Conservation (phyloP, 2,329 filamentous ascomycete species). For the Phoma sp. region DNA sequence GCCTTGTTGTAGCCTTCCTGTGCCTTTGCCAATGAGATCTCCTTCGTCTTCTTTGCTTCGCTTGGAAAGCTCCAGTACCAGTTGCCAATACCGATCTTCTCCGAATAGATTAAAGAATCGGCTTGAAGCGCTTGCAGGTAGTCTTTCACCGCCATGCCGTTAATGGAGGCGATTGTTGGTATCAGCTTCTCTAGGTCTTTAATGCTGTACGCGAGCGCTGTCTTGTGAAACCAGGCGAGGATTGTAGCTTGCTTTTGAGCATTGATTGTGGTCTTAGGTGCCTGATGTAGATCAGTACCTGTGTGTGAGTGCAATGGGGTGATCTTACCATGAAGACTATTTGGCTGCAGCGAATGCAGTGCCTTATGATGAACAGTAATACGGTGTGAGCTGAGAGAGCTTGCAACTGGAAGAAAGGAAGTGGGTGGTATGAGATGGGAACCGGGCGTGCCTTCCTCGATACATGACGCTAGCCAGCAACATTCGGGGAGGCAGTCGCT, state of each 20-base stretch:
- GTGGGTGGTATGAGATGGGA: not conserved
- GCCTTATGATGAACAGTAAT: not conserved
- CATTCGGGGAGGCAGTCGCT: constrained; percentile 19
- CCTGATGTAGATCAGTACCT: constrained; percentile 38
- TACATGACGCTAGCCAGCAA: constrained; percentile 10
- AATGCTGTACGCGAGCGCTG: constrained; percentile 68
- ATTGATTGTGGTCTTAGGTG: constrained; percentile 65
- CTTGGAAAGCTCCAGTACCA: constrained; percentile 75
- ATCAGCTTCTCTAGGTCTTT: constrained; percentile 73
- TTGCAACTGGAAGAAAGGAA: not conserved
- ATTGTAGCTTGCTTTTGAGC: constrained; percentile 66
- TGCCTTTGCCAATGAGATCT: constrained; percentile 49
- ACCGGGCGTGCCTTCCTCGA: constrained; percentile 22
- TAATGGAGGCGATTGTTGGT: constrained; percentile 68
- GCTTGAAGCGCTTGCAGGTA: constrained; percentile 69
- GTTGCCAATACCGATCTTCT: constrained; percentile 75
- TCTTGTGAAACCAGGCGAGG: constrained; percentile 66
- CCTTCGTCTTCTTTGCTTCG: constrained; percentile 61
- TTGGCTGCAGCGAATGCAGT: not conserved
- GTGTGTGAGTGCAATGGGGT: not conserved
- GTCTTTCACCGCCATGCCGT: constrained; percentile 72
- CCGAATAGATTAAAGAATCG: constrained; percentile 67
- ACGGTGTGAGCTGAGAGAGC: not conserved
- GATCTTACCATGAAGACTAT: constrained; percentile 17
- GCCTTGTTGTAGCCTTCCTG: constrained; percentile 50